Conservation (phyloP, 2,329 filamentous ascomycete genomes). For the Xylaria sp. region DNA sequence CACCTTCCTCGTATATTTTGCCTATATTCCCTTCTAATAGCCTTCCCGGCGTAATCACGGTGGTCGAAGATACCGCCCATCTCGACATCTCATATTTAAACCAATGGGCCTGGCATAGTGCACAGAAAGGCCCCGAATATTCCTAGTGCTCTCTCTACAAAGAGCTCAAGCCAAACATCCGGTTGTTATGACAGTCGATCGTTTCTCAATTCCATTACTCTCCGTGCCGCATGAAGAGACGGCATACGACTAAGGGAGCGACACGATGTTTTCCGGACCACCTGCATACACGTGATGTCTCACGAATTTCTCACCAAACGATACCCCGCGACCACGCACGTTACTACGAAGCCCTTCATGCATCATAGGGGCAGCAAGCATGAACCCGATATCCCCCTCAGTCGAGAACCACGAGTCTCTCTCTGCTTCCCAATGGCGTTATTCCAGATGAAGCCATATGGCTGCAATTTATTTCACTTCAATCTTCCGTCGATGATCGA, state of each 20-base stretch:
- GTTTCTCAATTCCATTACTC: not conserved
- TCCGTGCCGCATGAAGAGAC: not conserved
- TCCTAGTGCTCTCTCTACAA: not conserved
- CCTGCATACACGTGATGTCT: not conserved
- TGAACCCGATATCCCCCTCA: no score
- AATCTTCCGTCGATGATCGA: no score
- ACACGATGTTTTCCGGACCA: not conserved
- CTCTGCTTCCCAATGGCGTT: no score
- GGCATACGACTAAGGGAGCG: not conserved
- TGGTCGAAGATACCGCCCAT: not conserved
- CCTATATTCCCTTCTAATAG: constrained; percentile 30
- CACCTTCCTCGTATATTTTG: constrained; percentile 32
- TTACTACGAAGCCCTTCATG: not conserved
- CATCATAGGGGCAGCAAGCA: not conserved
- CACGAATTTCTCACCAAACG: not conserved
- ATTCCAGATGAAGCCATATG: no score
- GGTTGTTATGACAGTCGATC: not conserved
- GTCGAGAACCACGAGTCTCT: no score
- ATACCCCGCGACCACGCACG: not conserved
- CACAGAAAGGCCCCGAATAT: not conserved
- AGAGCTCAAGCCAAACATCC: not conserved
- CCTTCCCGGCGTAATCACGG: not conserved
- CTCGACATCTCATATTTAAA: not conserved
- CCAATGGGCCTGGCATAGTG: not conserved
- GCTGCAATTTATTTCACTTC: no score